phyloP scores from a whole-genome alignment of 2,329 filamentous ascomycete genomes.

The Pyricularia sp. region DNA sequence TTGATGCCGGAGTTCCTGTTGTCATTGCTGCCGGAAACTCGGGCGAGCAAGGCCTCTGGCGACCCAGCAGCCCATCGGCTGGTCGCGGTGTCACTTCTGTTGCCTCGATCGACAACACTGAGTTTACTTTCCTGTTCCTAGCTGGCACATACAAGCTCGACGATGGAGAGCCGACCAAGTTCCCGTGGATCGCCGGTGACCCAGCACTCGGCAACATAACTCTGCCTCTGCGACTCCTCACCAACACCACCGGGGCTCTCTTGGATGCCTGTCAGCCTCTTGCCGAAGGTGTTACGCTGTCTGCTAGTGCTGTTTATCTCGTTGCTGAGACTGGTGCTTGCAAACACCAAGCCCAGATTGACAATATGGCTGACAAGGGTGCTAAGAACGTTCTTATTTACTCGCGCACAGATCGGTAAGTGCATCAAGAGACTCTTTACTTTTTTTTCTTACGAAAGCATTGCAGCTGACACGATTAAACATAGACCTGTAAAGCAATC shows the following conservation, averaged over 20 bases:
- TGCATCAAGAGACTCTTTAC: conserved; percentile 15
- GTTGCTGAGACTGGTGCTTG: not conserved
- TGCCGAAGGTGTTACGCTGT: conserved; percentile 21
- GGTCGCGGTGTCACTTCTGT: conserved; percentile 33
- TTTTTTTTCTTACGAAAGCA: conserved; percentile 21
- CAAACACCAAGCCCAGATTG: not conserved
- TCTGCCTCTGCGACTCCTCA: conserved; percentile 15
- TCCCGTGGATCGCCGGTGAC: conserved; percentile 10
- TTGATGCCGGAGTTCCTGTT: conserved; percentile 27
- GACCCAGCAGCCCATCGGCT: conserved; percentile 14
- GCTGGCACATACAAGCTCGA: conserved; percentile 6
- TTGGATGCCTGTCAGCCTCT: conserved; percentile 43
- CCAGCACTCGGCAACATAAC: conserved; percentile 12
- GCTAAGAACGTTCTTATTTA: conserved; percentile 54
- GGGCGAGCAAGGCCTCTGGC: conserved; percentile 13
- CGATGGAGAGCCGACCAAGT: conserved; percentile 8
- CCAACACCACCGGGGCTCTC: conserved; percentile 30
- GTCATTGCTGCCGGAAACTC: conserved; percentile 31
- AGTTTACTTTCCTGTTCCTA: conserved; percentile 10
- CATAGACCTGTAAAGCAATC: not conserved
- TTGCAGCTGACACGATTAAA: not conserved
- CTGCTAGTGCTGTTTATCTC: not conserved
- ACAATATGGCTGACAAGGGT: conserved; percentile 42
- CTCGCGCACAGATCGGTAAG: conserved; percentile 24
- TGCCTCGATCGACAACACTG: conserved; percentile 26